These are phyloP conservation scores for Trichodelitschia bisporula DNA, from an alignment of 495 filamentous ascomycete species.

Conservation along the genomic window DNA sequence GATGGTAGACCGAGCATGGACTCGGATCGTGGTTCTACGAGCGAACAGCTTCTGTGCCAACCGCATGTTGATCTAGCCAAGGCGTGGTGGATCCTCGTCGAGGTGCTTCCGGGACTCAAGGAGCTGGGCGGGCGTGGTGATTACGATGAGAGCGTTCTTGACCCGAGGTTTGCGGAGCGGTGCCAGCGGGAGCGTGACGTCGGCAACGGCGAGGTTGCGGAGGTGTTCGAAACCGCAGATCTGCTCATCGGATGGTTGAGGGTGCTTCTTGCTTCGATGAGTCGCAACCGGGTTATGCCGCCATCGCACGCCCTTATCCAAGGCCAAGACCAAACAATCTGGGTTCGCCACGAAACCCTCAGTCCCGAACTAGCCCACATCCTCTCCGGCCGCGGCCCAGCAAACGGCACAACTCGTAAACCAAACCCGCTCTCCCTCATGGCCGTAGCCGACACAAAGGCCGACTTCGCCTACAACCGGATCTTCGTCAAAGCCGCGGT, in stretches of 20 bases:
- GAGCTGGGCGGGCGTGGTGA: constrained; percentile 10
- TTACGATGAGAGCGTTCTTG: constrained; percentile 21
- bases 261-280: constrained; percentile 58
- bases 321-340: constrained; percentile 46
- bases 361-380: constrained; percentile 39
- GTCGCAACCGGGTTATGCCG: constrained; percentile 49
- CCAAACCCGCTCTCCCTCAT: constrained; percentile 36
- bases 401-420: too few species aligned
- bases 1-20: neutral
- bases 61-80: constrained; percentile 53
- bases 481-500: constrained; percentile 46
- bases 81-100: constrained; percentile 52
- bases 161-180: constrained; percentile 13
- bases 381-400: constrained; percentile 41
- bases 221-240: constrained; percentile 29
- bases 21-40: neutral
- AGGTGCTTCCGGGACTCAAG: constrained; percentile 22
- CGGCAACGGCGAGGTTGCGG: constrained; percentile 23
- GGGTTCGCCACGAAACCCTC: constrained; percentile 46
- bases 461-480: constrained; percentile 47
- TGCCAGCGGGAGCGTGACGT: constrained; percentile 3
- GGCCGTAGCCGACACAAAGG: constrained; percentile 43
- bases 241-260: constrained; percentile 34
- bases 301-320: constrained; percentile 32
- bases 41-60: constrained; percentile 5